Conservation (phyloP, 108 stramenopile genomes). For the Schizochytrium sp. region DNA sequence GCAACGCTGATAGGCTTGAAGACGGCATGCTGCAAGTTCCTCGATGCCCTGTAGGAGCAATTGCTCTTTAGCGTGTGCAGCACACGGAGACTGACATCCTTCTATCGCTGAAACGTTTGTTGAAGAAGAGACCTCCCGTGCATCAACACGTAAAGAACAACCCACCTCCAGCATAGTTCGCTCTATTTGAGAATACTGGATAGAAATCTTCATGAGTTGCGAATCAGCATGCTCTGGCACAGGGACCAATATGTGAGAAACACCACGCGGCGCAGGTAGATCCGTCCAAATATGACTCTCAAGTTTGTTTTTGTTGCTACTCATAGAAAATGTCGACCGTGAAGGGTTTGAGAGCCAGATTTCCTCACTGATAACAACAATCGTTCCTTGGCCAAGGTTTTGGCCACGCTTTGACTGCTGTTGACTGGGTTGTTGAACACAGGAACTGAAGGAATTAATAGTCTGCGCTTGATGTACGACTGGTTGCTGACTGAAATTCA, state of each 20-base stretch:
- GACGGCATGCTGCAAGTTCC: not conserved
- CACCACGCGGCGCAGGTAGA: conserved; percentile 21
- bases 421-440: not conserved
- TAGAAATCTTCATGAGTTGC: not conserved
- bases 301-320: not conserved
- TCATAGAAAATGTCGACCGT: not conserved
- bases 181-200: conserved; percentile 13
- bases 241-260: not conserved
- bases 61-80: not conserved
- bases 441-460: not conserved
- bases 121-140: not conserved
- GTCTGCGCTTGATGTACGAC: not conserved
- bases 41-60: not conserved
- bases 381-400: not conserved
- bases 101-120: not conserved
- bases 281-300: not conserved
- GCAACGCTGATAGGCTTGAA: not conserved
- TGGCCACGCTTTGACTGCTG: not conserved
- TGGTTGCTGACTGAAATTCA: not conserved
- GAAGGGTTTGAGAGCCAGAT: not conserved
- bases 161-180: conserved; percentile 10
- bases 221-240: not conserved
- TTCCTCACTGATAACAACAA: not conserved
- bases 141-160: not conserved
- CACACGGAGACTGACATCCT: not conserved